Conservation (phyloP, 495 filamentous ascomycete genomes). For the Cudoniella acicularis region DNA sequence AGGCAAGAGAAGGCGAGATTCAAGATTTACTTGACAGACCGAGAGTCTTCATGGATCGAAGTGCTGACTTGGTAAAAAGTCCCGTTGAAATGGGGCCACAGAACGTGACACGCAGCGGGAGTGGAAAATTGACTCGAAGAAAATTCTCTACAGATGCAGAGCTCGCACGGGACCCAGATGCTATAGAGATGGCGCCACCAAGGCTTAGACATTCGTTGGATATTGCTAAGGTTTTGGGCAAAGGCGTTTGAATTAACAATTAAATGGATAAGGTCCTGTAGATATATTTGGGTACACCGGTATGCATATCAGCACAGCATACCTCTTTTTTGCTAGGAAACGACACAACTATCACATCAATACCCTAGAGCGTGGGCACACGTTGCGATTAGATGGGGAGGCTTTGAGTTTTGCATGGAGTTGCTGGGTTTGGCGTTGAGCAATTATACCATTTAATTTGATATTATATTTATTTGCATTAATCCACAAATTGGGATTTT, state of each 20-base stretch:
- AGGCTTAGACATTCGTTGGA: neutral
- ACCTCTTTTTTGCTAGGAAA: too few relatives aligned
- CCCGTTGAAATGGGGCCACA: slow-evolving; percentile 6
- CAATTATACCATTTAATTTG: too few relatives aligned
- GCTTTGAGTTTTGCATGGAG: too few relatives aligned
- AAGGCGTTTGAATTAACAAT: neutral
- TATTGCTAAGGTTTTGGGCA: neutral
- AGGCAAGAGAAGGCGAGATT: slow-evolving; percentile 17
- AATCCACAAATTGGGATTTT: too few relatives aligned
- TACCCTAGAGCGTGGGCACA: too few relatives aligned
- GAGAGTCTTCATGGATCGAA: slow-evolving; percentile 3
- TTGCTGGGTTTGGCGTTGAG: too few relatives aligned
- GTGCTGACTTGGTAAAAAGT: slow-evolving; percentile 11
- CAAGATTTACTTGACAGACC: slow-evolving; percentile 18
- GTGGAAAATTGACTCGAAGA: neutral
- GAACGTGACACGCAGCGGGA: neutral
- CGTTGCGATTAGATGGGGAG: too few relatives aligned
- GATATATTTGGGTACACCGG: too few relatives aligned
- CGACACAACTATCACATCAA: too few relatives aligned
- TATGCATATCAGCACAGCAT: too few relatives aligned
- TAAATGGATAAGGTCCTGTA: neutral
- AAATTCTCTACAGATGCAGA: neutral
- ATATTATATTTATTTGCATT: too few relatives aligned
- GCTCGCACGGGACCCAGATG: neutral
- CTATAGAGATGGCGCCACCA: neutral